Percentiles rank a stretch among this genome's conserved stretches.
These are phyloP conservation scores for Graphiopsis chlorocephala DNA, from an alignment of 2,329 filamentous ascomycete genomes.

Conservation along the genomic window DNA sequence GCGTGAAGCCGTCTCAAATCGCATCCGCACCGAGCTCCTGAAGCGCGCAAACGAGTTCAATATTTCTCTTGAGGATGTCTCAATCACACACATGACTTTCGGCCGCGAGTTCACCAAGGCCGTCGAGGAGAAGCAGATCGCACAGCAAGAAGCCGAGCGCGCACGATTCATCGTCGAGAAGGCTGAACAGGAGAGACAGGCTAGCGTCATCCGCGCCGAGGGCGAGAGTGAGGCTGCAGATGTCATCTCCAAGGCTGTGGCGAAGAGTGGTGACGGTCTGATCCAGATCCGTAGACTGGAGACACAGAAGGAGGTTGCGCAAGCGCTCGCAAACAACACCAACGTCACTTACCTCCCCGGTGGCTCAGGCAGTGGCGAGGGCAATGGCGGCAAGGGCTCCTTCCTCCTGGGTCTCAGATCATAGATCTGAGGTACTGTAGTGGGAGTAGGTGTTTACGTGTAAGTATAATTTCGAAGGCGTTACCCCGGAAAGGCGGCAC, in stretches of 20 bases:
- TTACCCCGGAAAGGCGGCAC: constrained; percentile 8
- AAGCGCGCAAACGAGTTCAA: constrained; percentile 96
- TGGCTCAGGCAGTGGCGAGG: constrained; percentile 47
- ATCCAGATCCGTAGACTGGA: constrained; percentile 97
- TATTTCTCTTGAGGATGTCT: constrained; percentile 97
- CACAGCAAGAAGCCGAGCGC: constrained; percentile 96
- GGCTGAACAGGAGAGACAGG: constrained; percentile 97
- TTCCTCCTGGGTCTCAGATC: constrained; percentile 65
- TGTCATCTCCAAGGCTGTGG: constrained; percentile 88
- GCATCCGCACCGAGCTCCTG: constrained; percentile 87
- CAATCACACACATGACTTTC: constrained; percentile 99
- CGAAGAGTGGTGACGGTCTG: constrained; percentile 88
- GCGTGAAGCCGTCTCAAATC: constrained; percentile 91
- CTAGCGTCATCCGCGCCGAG: constrained; percentile 96
- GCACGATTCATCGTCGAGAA: constrained; percentile 98
- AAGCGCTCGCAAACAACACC: constrained; percentile 83
- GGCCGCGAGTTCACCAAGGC: constrained; percentile 98
- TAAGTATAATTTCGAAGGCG: constrained; percentile 15
- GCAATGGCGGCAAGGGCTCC: constrained; percentile 54
- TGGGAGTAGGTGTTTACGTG: neutral
- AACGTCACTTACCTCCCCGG: constrained; percentile 94
- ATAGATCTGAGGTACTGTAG: constrained; percentile 29
- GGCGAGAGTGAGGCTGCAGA: constrained; percentile 96
- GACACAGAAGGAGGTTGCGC: constrained; percentile 91
- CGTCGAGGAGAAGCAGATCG: constrained; percentile 99